Evolutionary conservation across 73 alveolate species (phyloP), one percentile per base, ranked within the genome.

Genomic region (Tetrahymena elliotti): DNA sequence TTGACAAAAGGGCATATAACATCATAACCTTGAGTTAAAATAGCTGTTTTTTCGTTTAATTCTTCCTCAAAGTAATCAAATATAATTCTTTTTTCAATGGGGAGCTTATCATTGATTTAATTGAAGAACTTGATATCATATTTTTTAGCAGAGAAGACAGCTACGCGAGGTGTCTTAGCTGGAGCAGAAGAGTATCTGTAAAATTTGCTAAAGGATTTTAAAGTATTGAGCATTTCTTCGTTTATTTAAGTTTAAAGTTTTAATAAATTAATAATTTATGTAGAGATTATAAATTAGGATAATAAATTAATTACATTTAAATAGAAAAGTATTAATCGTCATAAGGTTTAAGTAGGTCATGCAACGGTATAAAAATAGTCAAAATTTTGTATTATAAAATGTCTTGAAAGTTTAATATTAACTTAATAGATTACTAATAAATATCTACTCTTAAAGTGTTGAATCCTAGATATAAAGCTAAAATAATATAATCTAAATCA

Each of bases 131-230:
- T 53, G 12, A 94, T 13, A 38, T 94, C 96, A 35, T 94, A 94
- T 35, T 94, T 94, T 24, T 94, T 94, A 18, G 96, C 37, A 88
- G 93, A 84, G 84, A 94, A 94, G 18, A 94, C 95, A 24, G 96
- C 96, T 34, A 94, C 96, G 11, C 35, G 52, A 37, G 93, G 54
- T 27, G 93, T n/a, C 82, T 84, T 68, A 2, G 36, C 34, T 31
- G 38, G 36, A 31, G 38, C n/a, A 22, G 88, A 3, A 10, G 38
- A 3, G 38, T 22, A 68, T 68, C n/a, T n/a, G 88, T 68, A 68
- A 31, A 68, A 31, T 68, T 68, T 68, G n/a, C 36, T 68, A 27
- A 68, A 68, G 24, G 16, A 31, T 31, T 68, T 68, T 27, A 68
- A 31, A 10, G 36, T 16, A 36, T 11, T 68, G 38, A 68, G 36